These are phyloP conservation scores for Westerdykella aurantiaca DNA, from an alignment of 2,329 filamentous ascomycete genomes.

Conservation along the genomic window DNA sequence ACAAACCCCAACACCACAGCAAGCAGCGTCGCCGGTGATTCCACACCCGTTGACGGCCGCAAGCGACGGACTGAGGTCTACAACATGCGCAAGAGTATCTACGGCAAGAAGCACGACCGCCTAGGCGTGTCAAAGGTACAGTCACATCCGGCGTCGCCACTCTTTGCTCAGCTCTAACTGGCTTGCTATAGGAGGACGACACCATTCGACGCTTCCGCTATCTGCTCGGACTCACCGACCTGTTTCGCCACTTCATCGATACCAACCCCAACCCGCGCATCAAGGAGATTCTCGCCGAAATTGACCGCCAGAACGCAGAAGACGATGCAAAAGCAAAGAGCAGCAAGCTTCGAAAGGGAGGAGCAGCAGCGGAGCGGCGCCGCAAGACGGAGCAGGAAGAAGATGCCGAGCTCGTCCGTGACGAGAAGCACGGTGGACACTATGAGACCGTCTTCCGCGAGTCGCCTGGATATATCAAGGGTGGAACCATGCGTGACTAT, in stretches of 20 bases:
- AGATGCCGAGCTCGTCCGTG: conserved; percentile 78
- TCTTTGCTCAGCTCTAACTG: conserved; percentile 5
- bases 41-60: conserved; percentile 62
- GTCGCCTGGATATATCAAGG: conserved; percentile 82
- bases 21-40: conserved; percentile 80
- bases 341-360: conserved; percentile 71
- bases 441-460: conserved; percentile 82
- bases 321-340: conserved; percentile 66
- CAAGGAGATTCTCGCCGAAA: conserved; percentile 87
- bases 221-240: conserved; percentile 85
- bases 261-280: conserved; percentile 94
- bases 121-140: conserved; percentile 86
- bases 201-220: conserved; percentile 92
- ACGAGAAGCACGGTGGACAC: conserved; percentile 81
- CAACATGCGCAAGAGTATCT: conserved; percentile 82
- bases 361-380: conserved; percentile 69
- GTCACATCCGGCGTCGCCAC: conserved; percentile 1
- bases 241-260: conserved; percentile 98
- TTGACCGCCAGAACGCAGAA: conserved; percentile 84
- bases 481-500: conserved; percentile 88
- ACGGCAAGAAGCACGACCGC: conserved; percentile 90
- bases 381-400: conserved; percentile 95
- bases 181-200: conserved; percentile 69
- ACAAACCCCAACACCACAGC: conserved; percentile 64
- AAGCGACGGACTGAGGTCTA: conserved; percentile 82